Base-by-base conservation (phyloP, 148 eudicot genomes). In the Chenopodium berlandieri region DNA sequence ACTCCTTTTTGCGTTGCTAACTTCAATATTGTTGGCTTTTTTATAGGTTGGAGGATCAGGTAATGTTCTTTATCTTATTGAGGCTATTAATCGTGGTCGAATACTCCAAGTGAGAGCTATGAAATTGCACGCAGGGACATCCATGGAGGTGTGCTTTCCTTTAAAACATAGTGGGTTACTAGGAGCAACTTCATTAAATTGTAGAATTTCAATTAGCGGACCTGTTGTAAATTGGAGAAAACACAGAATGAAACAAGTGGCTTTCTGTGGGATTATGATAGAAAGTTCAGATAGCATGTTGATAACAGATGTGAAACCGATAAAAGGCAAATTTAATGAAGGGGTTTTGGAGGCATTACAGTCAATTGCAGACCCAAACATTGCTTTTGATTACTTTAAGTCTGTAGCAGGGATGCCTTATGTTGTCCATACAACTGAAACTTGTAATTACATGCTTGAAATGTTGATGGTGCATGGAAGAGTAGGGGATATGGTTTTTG, bases 361-460 rank as follows among this genome's bases (percentile, higher is more conserved):
- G 89, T 92, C 94, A 37, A 82, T 86, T 73, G 78, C 85, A 16
- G 97, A 90, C 73, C 80, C 84, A 34, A 81, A 78, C 75, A 64
- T 78, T 83, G 90, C 92, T 34, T 90, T 94, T 85, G 86, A 85
- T 40, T 88, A 78, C 83, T 96, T 96, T 66, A 89, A 85, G 66
- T 85, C 90, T 23, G 81, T 89, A 67, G 89, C 93, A 63, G 81
- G 87, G 83, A 64, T 82, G 86, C 91, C 91, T 75, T 85, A 69
- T 77, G 82, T 96, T 75, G 85, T 90, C 83, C 99, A 95, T 83
- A 94, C 89, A 6, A 91, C 95, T 40, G 95, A 91, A 52, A 91
- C 92, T 54, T 94, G 99, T 85, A 96, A 96, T 80, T 90, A 88
- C 83, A 91, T 91, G 97, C 98, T 96, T 77, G 93, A 91, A 83